These are phyloP conservation scores for Emericellopsis atlantica DNA, from an alignment of 2,329 filamentous ascomycete genomes.

Conservation along the genomic window DNA sequence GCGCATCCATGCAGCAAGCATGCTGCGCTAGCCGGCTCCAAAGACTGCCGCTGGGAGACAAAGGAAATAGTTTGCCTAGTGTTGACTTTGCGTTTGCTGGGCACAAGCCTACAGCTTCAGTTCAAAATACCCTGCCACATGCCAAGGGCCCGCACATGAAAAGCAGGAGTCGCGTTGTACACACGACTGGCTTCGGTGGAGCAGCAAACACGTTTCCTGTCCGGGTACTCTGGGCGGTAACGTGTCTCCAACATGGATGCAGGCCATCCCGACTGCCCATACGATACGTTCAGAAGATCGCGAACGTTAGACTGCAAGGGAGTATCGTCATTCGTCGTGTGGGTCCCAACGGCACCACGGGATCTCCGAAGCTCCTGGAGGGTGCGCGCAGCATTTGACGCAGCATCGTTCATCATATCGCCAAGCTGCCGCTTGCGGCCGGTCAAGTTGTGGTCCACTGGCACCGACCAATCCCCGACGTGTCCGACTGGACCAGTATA, in stretches of 20 bases:
- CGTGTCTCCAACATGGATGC: constrained; percentile 7
- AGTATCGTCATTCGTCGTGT: constrained; percentile 26
- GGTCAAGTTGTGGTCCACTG: constrained; percentile 27
- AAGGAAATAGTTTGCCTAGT: background rate
- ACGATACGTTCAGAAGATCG: constrained; percentile 36
- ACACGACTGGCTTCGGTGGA: constrained; percentile 41
- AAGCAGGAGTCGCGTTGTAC: constrained; percentile 33
- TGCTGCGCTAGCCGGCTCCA: too few species aligned
- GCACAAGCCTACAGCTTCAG: background rate
- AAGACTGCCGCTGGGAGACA: background rate
- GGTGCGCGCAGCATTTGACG: constrained; percentile 41
- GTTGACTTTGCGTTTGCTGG: too few species aligned
- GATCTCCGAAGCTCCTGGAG: constrained; percentile 50
- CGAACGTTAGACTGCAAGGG: constrained; percentile 59
- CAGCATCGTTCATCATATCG: constrained; percentile 24
- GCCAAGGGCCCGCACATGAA: constrained; percentile 3
- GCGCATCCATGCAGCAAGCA: too few species aligned
- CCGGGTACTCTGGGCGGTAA: constrained; percentile 24
- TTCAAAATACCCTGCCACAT: constrained; percentile 7
- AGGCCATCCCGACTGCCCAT: constrained; percentile 20
- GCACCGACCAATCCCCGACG: constrained; percentile 32
- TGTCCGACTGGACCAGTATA: constrained; percentile 41
- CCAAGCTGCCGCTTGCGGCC: constrained; percentile 34
- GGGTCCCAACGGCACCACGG: constrained; percentile 22
- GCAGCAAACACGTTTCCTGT: constrained; percentile 56